Conservation (phyloP, 441 rosid species). For the Metrosideros polymorpha region DNA sequence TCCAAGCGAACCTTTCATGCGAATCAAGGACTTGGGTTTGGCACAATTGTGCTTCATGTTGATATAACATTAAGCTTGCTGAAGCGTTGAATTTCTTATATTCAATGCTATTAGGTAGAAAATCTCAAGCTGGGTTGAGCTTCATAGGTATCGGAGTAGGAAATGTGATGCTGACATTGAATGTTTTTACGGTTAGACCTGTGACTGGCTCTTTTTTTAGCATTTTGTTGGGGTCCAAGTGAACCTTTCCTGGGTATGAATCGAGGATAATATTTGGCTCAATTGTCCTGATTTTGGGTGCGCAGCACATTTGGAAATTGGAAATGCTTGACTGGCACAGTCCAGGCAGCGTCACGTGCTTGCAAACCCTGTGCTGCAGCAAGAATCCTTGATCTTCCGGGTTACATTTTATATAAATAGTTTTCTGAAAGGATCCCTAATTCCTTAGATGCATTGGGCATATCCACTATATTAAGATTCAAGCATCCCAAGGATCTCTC, state of each 20-base stretch:
- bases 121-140: background rate
- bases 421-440: background rate
- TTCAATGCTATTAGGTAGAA: background rate
- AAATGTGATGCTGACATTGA: background rate
- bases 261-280: background rate
- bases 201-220: background rate
- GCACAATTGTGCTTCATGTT: constrained; percentile 12
- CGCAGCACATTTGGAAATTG: background rate
- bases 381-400: background rate
- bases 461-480: background rate
- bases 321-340: background rate
- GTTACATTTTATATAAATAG: background rate
- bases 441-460: background rate
- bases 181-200: background rate
- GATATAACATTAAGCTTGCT: constrained; percentile 19
- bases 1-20: background rate
- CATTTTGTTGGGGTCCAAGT: background rate
- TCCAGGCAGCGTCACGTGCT: background rate
- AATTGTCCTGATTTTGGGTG: background rate
- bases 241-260: background rate
- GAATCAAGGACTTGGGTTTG: background rate
- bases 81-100: constrained; percentile 3
- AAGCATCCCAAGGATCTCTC: background rate
- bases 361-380: background rate
- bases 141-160: background rate